Conservation (phyloP, 2,329 filamentous ascomycete genomes). For the Ceratocystis ficicola region DNA sequence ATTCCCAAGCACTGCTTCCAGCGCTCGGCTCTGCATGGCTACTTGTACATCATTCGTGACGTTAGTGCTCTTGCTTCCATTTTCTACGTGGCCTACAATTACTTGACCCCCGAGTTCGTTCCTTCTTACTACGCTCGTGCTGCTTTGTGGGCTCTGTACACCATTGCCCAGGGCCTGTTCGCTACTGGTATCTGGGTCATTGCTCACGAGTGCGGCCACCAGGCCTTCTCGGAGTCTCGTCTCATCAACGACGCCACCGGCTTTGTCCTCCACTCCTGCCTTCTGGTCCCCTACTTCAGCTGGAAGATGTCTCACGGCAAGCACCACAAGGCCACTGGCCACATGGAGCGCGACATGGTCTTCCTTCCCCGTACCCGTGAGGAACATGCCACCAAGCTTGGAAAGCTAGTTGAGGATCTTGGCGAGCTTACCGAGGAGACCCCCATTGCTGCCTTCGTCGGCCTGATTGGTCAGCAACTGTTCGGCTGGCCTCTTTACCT, state of each 20-base stretch:
- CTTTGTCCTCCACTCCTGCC: constrained; percentile 76
- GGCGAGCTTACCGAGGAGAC: constrained; percentile 89
- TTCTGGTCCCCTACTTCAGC: constrained; percentile 94
- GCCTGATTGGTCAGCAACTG: constrained; percentile 74
- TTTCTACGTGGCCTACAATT: constrained; percentile 83
- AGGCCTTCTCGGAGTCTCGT: constrained; percentile 90
- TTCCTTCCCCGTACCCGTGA: constrained; percentile 90
- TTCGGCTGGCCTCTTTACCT: constrained; percentile 91
- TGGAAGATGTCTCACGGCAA: constrained; percentile 99
- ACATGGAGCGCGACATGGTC: constrained; percentile 98
- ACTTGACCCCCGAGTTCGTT: constrained; percentile 71
- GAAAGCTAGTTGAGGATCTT: constrained; percentile 66
- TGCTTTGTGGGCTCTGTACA: constrained; percentile 52
- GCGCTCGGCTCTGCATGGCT: constrained; percentile 62
- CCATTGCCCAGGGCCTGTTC: constrained; percentile 78
- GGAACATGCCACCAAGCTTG: constrained; percentile 62
- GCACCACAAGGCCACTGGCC: constrained; percentile 97
- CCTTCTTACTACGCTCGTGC: constrained; percentile 56
- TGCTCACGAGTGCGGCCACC: constrained; percentile 95
- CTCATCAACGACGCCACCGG: constrained; percentile 82
- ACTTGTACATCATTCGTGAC: constrained; percentile 78
- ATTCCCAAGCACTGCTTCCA: constrained; percentile 97
- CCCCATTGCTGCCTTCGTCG: constrained; percentile 63
- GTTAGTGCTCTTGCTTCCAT: constrained; percentile 57
- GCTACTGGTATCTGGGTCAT: constrained; percentile 92